Conservation (phyloP, 2,329 filamentous ascomycete genomes). For the Aspergillus brasiliensis region DNA sequence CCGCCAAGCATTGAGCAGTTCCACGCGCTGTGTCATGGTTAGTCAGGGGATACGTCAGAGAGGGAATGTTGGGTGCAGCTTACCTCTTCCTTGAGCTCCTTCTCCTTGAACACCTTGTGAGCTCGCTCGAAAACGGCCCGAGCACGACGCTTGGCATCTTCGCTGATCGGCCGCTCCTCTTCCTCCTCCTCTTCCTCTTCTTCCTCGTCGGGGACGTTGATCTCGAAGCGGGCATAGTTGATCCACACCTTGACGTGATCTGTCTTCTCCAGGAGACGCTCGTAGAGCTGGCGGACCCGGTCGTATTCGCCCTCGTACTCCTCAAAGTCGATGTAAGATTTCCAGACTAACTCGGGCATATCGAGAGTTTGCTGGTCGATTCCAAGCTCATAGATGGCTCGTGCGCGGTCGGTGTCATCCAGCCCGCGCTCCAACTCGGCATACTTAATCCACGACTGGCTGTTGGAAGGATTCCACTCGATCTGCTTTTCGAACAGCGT, state of each 20-base stretch:
- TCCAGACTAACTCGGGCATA: conserved; percentile 98
- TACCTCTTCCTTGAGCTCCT: conserved; percentile 85
- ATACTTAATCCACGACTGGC: conserved; percentile 94
- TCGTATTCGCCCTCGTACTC: conserved; percentile 93
- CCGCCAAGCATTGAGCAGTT: conserved; percentile 88
- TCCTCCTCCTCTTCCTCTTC: conserved; percentile 64
- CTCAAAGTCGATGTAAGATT: conserved; percentile 97
- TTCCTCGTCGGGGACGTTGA: conserved; percentile 79
- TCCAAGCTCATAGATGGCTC: conserved; percentile 90
- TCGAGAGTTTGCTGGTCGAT: conserved; percentile 81
- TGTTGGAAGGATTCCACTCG: conserved; percentile 87
- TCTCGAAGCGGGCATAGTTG: conserved; percentile 96
- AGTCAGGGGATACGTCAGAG: conserved; percentile 25
- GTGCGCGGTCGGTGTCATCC: conserved; percentile 82
- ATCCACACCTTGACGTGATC: conserved; percentile 99
- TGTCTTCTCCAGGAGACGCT: conserved; percentile 90
- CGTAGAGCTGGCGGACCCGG: conserved; percentile 77
- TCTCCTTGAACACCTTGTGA: conserved; percentile 82
- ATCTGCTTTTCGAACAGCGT: conserved; percentile 93
- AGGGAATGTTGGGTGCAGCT: conserved; percentile 18
- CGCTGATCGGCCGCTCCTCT: conserved; percentile 67
- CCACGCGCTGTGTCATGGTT: conserved; percentile 64
- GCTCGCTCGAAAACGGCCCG: conserved; percentile 83
- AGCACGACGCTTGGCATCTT: conserved; percentile 79
- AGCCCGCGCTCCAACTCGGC: conserved; percentile 89